phyloP scores from a whole-genome alignment of 1,284 basidiomycete species.

The Cryptococcus jaspeensis region DNA sequence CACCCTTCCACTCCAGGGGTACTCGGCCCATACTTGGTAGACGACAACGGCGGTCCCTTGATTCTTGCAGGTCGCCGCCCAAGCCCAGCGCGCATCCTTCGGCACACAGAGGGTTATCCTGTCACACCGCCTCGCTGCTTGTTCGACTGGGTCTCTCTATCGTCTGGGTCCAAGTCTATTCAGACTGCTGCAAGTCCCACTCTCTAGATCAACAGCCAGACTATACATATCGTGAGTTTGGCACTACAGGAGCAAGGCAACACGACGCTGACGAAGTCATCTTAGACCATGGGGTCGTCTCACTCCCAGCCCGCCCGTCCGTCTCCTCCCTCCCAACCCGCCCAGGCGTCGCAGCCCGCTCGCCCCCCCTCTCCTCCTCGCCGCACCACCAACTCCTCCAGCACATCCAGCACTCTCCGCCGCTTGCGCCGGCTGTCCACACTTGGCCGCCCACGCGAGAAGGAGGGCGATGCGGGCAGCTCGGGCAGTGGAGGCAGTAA shows the following conservation, averaged over 20 bases:
- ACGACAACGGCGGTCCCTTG: too few relatives aligned
- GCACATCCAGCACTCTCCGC: slow-evolving; percentile 5
- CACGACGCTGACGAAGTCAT: background rate
- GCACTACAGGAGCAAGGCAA: background rate
- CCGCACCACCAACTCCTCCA: background rate
- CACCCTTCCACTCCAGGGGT: too few relatives aligned
- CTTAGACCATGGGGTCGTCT: slow-evolving; percentile 15
- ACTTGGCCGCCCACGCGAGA: slow-evolving; percentile 5
- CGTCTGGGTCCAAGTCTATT: background rate
- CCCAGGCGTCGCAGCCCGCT: background rate
- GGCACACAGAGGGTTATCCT: slow-evolving; percentile 1
- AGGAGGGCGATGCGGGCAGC: background rate
- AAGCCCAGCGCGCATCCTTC: background rate
- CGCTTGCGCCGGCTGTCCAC: slow-evolving; percentile 16
- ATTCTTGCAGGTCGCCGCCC: too few relatives aligned
- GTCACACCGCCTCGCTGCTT: slow-evolving; percentile 1
- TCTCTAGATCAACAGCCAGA: background rate
- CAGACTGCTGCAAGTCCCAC: background rate
- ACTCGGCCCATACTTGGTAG: too few relatives aligned
- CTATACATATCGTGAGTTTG: background rate
- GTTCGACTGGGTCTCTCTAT: background rate
- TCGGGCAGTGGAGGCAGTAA: background rate
- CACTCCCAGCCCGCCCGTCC: slow-evolving; percentile 11
- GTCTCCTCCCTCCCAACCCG: slow-evolving; percentile 6
- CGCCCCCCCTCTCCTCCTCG: background rate